Base-by-base conservation (phyloP, 768 basidiomycete species). In the Coprinopsis sp. region DNA sequence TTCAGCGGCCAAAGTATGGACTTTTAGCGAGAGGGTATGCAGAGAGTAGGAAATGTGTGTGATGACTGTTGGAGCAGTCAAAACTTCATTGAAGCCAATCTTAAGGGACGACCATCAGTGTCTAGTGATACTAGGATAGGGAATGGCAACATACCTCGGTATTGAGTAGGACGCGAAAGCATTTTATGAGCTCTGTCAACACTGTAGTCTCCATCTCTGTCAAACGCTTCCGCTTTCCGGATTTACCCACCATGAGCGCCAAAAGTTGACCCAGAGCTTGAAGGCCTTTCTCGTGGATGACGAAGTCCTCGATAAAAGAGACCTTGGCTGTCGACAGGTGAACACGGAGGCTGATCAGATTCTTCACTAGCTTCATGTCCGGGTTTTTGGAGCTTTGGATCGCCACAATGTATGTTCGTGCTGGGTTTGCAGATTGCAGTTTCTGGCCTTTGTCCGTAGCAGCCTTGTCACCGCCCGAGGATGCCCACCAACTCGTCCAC, bases 291-390 rank as follows among this genome's bases (percentile, higher is more conserved):
- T 81, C 79, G 0, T 62, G 56, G 1, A 71, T 68, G n/a, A 90
- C 68, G 58, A 96, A 95, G 28, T 82, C 80, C 53, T 83, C 73
- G 40, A 92, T 81, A 80, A 91, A 94, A 2, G 72, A 64, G 11
- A 93, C 50, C 49, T 81, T 82, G 0, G 86, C 88, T 0, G 91
- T 93, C 2, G 91, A 89, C 1, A 96, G 69, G 56, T 91, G 87
- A 0, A 93, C 87, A 2, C 92, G 81, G 14, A 97, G 70, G 1
- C 84, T 81, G 33, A 91, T 85, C 2, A 96, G 68, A 55, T 88
- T 81, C 58, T 88, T 91, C 41, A 78, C 72, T 22, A 92, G 72
- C 56, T 78, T 81, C 30, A 74, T 64, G 54, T 85, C 81, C 7
- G 70, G 65, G 4, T 71, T 54, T 54, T 74, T 87, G 40, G 70